These are phyloP conservation scores for Myxozyma mucilagina DNA, from an alignment of 805 yeast genomes.

Conservation along the genomic window DNA sequence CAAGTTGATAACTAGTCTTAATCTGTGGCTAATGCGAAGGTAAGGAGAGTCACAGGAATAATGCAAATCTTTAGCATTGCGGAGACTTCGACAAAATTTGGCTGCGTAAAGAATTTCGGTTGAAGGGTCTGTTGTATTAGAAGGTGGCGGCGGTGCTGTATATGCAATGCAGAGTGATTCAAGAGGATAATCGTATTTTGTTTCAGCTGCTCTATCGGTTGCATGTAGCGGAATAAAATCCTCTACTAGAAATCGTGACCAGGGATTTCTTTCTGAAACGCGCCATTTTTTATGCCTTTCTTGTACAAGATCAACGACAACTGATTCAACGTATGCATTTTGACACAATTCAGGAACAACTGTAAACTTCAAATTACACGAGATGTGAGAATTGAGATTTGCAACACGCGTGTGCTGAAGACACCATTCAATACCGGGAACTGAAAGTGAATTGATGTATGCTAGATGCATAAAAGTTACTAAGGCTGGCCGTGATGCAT, in stretches of 20 bases:
- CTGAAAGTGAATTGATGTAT: not conserved
- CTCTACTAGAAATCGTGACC: not conserved
- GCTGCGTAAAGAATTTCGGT: not conserved
- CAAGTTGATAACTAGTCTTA: not conserved
- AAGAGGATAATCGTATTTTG: not conserved
- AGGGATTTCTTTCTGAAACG: not conserved
- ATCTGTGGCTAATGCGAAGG: not conserved
- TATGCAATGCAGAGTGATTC: not conserved
- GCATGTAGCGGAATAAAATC: not conserved
- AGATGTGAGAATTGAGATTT: not conserved
- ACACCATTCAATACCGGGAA: slow-evolving; percentile 1
- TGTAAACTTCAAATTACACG: no score
- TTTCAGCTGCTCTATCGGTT: not conserved
- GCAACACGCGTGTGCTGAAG: not conserved
- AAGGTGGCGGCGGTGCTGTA: not conserved
- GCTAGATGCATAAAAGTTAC: not conserved
- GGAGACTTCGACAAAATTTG: not conserved
- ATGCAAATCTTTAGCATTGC: not conserved
- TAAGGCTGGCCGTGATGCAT: not conserved
- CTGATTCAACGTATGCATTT: not conserved
- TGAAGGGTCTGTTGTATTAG: not conserved
- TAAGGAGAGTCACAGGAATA: not conserved
- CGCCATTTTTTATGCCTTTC: not conserved
- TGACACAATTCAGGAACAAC: not conserved
- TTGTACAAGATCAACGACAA: not conserved